These are phyloP conservation scores for Botrytis fabae DNA, from an alignment of 2,329 filamentous ascomycete species.

Conservation along the genomic window DNA sequence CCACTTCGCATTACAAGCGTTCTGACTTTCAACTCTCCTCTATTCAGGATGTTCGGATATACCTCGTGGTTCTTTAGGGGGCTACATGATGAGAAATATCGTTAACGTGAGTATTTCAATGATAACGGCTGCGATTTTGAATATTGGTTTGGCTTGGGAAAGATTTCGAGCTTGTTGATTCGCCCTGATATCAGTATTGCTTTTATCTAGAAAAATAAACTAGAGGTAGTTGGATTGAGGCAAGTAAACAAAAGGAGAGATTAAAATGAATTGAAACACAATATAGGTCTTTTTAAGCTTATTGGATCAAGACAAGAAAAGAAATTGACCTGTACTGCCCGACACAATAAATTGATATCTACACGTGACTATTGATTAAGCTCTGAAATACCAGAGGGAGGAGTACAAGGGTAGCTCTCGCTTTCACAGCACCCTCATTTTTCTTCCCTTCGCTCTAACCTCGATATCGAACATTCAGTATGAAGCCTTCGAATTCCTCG, in stretches of 20 bases:
- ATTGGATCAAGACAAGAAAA: not conserved
- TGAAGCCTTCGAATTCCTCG: constrained; percentile 3
- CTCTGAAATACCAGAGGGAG: not conserved
- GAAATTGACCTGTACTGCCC: not conserved
- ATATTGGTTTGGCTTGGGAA: not conserved
- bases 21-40: not conserved
- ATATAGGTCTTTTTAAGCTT: not conserved
- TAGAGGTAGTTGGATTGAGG: not conserved
- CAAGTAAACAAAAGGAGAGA: not conserved
- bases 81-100: not conserved
- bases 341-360: constrained; percentile 1
- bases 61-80: not conserved
- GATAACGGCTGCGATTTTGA: not conserved
- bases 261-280: no score
- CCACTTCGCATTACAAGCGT: not conserved
- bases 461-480: not conserved
- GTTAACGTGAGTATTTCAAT: not conserved
- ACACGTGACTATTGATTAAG: constrained; percentile 21
- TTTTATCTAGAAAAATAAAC: not conserved
- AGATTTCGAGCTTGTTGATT: not conserved
- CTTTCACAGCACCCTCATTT: not conserved
- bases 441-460: not conserved
- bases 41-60: not conserved
- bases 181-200: not conserved
- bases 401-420: constrained; percentile 15